A percentile compares a stretch with the other conserved stretches of the same genome.
Evolutionary conservation across 2,329 filamentous ascomycete species (phyloP).

Genomic region (Hypoxylon sp.): DNA sequence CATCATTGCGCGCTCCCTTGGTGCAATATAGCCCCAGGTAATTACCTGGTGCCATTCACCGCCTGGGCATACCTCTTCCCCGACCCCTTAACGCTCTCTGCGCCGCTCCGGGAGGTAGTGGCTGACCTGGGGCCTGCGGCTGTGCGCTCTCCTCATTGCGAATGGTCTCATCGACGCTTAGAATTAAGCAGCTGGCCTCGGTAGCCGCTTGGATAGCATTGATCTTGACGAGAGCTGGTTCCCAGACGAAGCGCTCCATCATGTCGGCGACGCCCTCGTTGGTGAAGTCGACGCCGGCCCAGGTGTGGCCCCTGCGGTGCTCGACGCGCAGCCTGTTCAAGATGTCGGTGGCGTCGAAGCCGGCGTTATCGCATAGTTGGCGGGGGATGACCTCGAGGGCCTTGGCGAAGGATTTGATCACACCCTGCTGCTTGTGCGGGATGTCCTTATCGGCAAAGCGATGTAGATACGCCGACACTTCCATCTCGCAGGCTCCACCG

Average conservation of each 20-base stretch:
- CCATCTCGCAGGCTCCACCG: conserved; percentile 96
- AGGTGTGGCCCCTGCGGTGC: conserved; percentile 91
- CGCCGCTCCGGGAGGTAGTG: conserved; percentile 84
- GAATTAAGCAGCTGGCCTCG: conserved; percentile 94
- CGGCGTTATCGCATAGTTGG: conserved; percentile 98
- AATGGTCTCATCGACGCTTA: conserved; percentile 98
- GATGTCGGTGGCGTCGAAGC: conserved; percentile 98
- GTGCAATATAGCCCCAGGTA: conserved; percentile 22
- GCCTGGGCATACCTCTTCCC: conserved; percentile 90
- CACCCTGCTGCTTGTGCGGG: conserved; percentile 93
- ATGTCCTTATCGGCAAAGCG: conserved; percentile 93
- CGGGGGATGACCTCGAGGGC: conserved; percentile 96
- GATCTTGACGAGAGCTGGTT: conserved; percentile 94
- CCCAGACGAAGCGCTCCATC: conserved; percentile 97
- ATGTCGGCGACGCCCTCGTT: conserved; percentile 95
- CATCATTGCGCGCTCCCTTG: conserved; percentile 14
- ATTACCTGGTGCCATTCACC: conserved; percentile 61
- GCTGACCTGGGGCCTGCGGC: conserved; percentile 84
- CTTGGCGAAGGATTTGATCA: conserved; percentile 98
- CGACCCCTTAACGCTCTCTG: conserved; percentile 88
- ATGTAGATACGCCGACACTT: conserved; percentile 93
- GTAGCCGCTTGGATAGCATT: conserved; percentile 97
- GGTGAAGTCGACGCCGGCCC: conserved; percentile 96
- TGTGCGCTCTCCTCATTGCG: conserved; percentile 94
- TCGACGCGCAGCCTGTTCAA: conserved; percentile 96